phyloP scores from a whole-genome alignment of 2,329 filamentous ascomycete genomes.

The Trichophyton mentagrophytes region DNA sequence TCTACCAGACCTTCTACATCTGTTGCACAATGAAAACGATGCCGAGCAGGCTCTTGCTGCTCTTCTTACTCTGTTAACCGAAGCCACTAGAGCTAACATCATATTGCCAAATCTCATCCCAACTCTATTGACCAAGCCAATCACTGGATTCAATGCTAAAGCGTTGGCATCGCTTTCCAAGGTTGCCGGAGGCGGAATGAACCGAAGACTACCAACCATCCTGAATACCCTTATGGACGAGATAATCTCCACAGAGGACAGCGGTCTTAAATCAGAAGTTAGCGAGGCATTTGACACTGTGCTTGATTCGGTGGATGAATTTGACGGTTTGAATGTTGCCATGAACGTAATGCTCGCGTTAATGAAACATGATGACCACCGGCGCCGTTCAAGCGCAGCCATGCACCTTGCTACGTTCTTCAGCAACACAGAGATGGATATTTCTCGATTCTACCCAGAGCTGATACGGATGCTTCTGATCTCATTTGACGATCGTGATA shows the following conservation, averaged over 20 bases:
- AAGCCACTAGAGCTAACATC: constrained; percentile 85
- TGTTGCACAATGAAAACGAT: constrained; percentile 73
- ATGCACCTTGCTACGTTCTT: constrained; percentile 81
- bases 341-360: constrained; percentile 87
- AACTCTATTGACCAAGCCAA: constrained; percentile 77
- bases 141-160: constrained; percentile 87
- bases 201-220: constrained; percentile 73
- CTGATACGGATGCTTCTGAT: constrained; percentile 82
- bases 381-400: constrained; percentile 63
- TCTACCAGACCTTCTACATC: constrained; percentile 75
- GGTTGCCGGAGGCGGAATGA: constrained; percentile 84
- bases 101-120: constrained; percentile 94
- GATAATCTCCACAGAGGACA: constrained; percentile 60
- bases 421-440: constrained; percentile 64
- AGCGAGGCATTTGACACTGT: constrained; percentile 76
- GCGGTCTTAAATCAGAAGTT: constrained; percentile 60
- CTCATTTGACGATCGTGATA: constrained; percentile 79
- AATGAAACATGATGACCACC: constrained; percentile 86
- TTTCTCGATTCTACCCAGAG: constrained; percentile 90
- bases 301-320: constrained; percentile 85
- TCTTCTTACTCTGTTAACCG: constrained; percentile 83
- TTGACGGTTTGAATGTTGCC: constrained; percentile 83
- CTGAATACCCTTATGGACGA: constrained; percentile 92
- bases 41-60: constrained; percentile 88
- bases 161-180: constrained; percentile 85